These are phyloP conservation scores for Aaosphaeria arxii DNA, from an alignment of 2,329 filamentous ascomycete species.

Conservation along the genomic window DNA sequence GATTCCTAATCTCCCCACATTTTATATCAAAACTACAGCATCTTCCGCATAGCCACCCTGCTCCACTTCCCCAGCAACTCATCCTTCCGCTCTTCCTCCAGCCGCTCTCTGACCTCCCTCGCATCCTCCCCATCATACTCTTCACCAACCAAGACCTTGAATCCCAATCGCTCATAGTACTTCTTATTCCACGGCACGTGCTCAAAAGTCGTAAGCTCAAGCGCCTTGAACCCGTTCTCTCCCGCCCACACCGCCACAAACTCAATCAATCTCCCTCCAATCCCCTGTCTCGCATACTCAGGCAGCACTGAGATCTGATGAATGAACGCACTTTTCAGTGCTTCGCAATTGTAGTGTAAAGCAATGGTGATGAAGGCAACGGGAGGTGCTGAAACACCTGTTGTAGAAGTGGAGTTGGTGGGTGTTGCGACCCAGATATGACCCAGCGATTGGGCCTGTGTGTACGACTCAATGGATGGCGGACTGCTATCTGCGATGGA, in stretches of 20 bases:
- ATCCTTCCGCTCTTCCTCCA: not conserved
- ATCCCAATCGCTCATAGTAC: slow-evolving; percentile 1
- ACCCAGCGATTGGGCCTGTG: not conserved
- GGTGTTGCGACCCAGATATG: not conserved
- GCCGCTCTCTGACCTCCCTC: not conserved
- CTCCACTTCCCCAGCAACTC: not conserved
- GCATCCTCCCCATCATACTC: not conserved
- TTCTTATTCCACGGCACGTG: slow-evolving; percentile 1
- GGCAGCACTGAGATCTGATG: not conserved
- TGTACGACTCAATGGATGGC: not conserved
- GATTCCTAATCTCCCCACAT: not conserved
- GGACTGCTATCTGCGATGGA: not conserved
- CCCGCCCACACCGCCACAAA: not conserved
- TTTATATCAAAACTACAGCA: not conserved
- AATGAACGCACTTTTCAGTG: not conserved
- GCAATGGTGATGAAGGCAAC: not conserved
- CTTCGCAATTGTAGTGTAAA: not conserved
- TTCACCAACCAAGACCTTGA: not conserved
- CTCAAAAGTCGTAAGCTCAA: slow-evolving; percentile 2
- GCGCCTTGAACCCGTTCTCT: not conserved
- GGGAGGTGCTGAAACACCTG: not conserved
- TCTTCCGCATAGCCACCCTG: slow-evolving; percentile 1
- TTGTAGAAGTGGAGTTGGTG: not conserved
- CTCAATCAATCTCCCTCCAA: not conserved
- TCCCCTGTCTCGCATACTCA: not conserved